Base-by-base conservation (phyloP, 1,284 basidiomycete species). In the Ceratobasidium sp. region DNA sequence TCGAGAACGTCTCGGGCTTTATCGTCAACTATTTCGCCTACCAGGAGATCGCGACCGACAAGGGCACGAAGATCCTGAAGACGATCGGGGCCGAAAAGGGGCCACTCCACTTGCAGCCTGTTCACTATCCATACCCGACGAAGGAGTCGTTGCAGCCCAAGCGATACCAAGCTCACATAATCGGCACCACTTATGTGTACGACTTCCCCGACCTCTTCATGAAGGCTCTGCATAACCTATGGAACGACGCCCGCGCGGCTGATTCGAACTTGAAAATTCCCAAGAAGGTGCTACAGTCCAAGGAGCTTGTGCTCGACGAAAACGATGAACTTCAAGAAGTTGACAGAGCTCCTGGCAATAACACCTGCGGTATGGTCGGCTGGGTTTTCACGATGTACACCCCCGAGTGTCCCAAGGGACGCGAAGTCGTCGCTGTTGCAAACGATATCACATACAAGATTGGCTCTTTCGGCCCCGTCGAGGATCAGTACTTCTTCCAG, bases 401-500 rank as follows among this genome's bases (percentile, higher is more conserved):
- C 0, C 97, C 97, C 12, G 97, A 99, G 82, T 98, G 88, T 83
- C 94, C 94, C 62, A 83, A 88, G 53, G 97, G 97, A 43, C 93
- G 97, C 77, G 89, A 88, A 75, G 88, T 92, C 1, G 91, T 99
- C 10, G 91, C 96, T 71, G 89, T 99, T 75, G 95, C 97, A 72
- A 99, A 99, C 84, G 97, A 99, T 79, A 99, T 99, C 82, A 99
- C 97, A 23, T 97, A 89, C 86, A 97, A 95, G 84, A 98, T 98
- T 75, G 97, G 97, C 76, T 98, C 97, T 12, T 99, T 99, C 80
- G 97, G 97, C 71, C 97, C 97, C 46, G 80, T 85, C 8, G 97
- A 99, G 82, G 97, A 99, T 82, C 91, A 94, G 75, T 98, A 93
- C 89, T 99, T 99, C 85, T 96, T 89, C 83, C 91, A 93, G 74